These are phyloP conservation scores for Halophytophthora polymorphica DNA, from an alignment of 352 stramenopile genomes.

Conservation along the genomic window DNA sequence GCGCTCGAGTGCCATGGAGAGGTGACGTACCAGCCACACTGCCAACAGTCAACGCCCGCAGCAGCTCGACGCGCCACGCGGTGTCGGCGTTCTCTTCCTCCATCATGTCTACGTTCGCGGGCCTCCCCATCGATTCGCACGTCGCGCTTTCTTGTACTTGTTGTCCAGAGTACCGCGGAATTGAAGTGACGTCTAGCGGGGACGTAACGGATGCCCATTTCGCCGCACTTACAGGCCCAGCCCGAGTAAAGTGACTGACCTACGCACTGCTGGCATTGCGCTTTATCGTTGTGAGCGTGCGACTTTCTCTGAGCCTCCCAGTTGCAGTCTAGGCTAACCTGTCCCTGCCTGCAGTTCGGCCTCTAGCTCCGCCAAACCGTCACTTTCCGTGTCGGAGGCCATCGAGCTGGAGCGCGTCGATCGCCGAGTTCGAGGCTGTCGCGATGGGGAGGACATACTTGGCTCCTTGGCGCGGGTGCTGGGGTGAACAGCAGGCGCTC, in stretches of 20 bases:
- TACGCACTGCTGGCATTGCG: no score
- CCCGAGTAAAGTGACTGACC: no score
- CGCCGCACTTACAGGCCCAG: no score
- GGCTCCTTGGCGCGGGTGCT: neutral
- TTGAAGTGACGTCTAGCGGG: no score
- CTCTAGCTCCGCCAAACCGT: constrained; percentile 49
- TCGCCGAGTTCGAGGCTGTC: constrained; percentile 14
- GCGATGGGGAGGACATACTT: neutral
- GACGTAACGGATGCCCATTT: no score
- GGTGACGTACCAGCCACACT: constrained; percentile 21
- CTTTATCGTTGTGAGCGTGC: neutral
- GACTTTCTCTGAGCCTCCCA: neutral
- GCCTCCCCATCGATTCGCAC: constrained; percentile 6
- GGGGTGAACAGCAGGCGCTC: neutral
- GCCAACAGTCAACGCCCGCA: constrained; percentile 28
- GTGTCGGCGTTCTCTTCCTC: constrained; percentile 18
- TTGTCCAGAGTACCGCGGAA: no score
- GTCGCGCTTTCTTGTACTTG: no score
- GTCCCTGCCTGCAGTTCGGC: constrained; percentile 20
- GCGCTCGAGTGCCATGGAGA: neutral
- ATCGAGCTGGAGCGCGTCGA: constrained; percentile 22
- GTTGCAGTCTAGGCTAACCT: constrained; percentile 1
- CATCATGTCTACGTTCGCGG: constrained; percentile 4
- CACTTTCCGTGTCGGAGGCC: constrained; percentile 41
- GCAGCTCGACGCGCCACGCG: constrained; percentile 28